Evolutionary conservation across 768 basidiomycete genomes (phyloP).

Genomic region (Termitomyces sp.): DNA sequence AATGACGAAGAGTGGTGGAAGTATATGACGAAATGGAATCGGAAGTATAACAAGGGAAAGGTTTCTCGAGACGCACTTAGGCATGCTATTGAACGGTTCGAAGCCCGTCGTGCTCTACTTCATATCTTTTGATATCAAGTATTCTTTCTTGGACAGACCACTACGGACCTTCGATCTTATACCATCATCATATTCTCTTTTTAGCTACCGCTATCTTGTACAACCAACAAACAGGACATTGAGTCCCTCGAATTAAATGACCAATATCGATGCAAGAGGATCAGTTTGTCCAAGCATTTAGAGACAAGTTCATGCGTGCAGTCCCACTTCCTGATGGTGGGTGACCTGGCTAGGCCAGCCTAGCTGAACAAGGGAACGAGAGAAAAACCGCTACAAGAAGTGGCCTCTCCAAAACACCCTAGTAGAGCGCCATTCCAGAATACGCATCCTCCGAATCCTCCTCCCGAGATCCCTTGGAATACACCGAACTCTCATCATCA

Average conservation of each 20-base stretch:
- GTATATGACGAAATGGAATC: conserved; percentile 25
- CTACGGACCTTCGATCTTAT: not conserved
- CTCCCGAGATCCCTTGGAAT: conserved; percentile 5
- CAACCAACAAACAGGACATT: not conserved
- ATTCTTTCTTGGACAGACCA: not conserved
- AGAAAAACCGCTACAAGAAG: not conserved
- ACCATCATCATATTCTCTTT: not conserved
- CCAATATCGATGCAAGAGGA: not conserved
- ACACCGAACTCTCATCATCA: conserved; percentile 2
- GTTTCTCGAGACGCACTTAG: conserved; percentile 19
- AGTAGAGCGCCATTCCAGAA: conserved; percentile 12
- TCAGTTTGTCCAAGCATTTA: not conserved
- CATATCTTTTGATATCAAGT: no score
- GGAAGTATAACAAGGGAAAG: conserved; percentile 21
- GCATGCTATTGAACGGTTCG: conserved; percentile 13
- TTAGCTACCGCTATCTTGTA: not conserved
- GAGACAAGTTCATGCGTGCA: not conserved
- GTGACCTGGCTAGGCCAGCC: no score
- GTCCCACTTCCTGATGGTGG: no score
- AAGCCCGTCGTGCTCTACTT: not conserved
- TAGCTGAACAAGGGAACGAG: no score
- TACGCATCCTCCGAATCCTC: conserved; percentile 11
- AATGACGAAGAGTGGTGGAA: conserved; percentile 20
- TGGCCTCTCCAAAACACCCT: not conserved
- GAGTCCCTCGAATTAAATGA: not conserved